phyloP scores from a whole-genome alignment of 2,329 filamentous ascomycete genomes.

The Knufia petricola region DNA sequence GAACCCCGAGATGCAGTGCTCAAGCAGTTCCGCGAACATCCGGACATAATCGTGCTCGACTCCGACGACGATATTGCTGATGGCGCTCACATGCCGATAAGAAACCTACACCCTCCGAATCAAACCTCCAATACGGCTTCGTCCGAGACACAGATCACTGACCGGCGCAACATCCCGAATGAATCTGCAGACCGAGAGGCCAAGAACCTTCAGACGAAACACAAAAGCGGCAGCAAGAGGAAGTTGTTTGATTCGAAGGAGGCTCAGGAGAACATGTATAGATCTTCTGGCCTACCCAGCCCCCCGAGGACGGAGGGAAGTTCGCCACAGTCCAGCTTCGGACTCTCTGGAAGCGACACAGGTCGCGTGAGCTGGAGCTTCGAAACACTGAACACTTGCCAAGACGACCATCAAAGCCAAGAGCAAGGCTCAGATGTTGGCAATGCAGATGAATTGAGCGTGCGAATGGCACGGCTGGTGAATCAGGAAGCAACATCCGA shows the following conservation, averaged over 20 bases:
- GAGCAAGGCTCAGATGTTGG: not conserved
- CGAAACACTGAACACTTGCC: not conserved
- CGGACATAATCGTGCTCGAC: not conserved
- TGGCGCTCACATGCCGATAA: not conserved
- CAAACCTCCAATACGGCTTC: not conserved
- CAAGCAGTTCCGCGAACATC: not conserved
- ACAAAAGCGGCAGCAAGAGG: not conserved
- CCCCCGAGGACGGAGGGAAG: not conserved
- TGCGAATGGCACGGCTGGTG: not conserved
- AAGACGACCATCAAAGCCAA: not conserved
- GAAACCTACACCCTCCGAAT: no score
- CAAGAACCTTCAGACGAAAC: not conserved
- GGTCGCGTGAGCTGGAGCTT: not conserved
- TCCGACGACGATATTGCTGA: not conserved
- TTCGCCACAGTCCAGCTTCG: not conserved
- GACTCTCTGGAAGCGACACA: not conserved
- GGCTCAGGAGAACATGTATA: not conserved
- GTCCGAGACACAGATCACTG: not conserved
- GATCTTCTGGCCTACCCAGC: not conserved
- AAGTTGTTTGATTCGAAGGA: not conserved
- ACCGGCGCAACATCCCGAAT: not conserved
- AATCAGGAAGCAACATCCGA: not conserved
- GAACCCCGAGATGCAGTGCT: slow-evolving; percentile 3
- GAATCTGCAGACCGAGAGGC: not conserved
- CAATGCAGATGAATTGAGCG: not conserved